phyloP scores from a whole-genome alignment of 352 stramenopile genomes.

The Elongisporangium anandrum region DNA sequence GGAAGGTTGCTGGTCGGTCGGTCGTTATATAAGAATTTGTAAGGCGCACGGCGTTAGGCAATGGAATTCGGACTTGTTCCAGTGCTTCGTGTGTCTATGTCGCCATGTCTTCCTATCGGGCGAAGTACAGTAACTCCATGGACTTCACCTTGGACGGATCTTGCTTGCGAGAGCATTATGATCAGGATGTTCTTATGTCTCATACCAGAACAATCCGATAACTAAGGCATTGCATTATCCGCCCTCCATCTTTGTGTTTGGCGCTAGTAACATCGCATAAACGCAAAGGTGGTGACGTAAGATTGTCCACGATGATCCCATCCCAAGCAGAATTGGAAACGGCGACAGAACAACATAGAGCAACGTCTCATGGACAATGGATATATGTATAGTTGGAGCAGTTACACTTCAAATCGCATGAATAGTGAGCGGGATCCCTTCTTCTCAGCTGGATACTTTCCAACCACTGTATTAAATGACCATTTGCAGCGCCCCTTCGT shows the following conservation, averaged over 20 bases:
- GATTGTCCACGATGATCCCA: background rate
- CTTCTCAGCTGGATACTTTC: background rate
- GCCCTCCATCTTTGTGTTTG: no score
- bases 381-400: background rate
- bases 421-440: background rate
- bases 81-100: background rate
- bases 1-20: background rate
- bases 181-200: background rate
- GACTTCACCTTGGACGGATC: background rate
- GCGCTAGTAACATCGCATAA: no score
- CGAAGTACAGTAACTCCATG: no score
- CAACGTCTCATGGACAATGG: background rate
- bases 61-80: background rate
- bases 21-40: background rate
- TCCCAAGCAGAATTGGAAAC: background rate
- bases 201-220: background rate
- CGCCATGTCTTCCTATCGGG: background rate
- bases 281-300: background rate
- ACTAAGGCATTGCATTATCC: no score
- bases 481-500: background rate
- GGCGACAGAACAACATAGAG: background rate
- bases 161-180: background rate
- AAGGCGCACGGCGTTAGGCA: background rate
- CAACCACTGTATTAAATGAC: background rate
- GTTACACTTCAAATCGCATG: background rate